Base-by-base conservation (phyloP, 768 basidiomycete species). In the Rhodotorula paludigena region DNA sequence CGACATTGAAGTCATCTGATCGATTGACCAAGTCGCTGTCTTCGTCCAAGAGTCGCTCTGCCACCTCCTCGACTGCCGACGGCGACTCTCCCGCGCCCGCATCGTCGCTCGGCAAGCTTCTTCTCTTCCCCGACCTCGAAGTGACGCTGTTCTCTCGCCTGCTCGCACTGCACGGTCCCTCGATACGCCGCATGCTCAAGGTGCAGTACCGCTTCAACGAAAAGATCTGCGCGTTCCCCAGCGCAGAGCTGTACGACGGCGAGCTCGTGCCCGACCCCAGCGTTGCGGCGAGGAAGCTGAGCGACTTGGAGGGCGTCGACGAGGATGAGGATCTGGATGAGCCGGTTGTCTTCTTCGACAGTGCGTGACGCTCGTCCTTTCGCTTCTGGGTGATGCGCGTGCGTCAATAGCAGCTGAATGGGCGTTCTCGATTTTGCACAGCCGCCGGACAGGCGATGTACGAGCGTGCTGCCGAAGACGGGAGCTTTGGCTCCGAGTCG, bases 271-370 rank as follows among this genome's bases (percentile, higher is more conserved):
- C 68, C 10, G 69, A 51, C 39, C 53, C 60, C n/a, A 32, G 49
- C 8, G 66, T 66, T 39, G 25, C 28, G 11, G 53, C 36, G 0
- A 15, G 64, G 16, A 84, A 88, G 88, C 87, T 74, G 39, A 57
- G 60, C 25, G 69, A 71, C 33, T 16, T 76, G 25, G 47, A 78
- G 82, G 5, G 80, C 78, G 86, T 87, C 47, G 90, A 88, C 23
- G 86, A 89, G 44, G 80, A 83, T 67, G 94, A 94, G 62, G 78
- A 85, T 7, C 80, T 97, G 11, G 83, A 81, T 6, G 88, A 83
- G 0, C 89, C 91, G 1, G 84, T 97, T 4, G 85, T 93, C 4
- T 99, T 98, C 77, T 90, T 90, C 73, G 96, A 99, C 76, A 99
- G 73, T 72, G 57, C 53, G 73, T 58, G 48, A 14, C 35, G 49